These are phyloP conservation scores for Salix purpurea DNA, from an alignment of 345 rosid species.

Conservation along the genomic window DNA sequence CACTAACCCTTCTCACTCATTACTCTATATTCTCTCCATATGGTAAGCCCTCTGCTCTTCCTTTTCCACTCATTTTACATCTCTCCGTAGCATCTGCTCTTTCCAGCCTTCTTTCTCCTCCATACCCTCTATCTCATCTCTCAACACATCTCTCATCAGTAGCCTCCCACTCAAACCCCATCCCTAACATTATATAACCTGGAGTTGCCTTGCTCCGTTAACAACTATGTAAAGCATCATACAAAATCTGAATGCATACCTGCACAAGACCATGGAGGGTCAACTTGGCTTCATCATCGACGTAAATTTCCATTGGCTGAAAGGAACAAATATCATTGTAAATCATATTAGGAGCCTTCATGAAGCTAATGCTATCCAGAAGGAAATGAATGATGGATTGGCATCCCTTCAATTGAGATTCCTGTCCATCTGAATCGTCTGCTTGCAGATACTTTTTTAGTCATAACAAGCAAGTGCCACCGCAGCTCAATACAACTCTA, in stretches of 20 bases:
- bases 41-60: background rate
- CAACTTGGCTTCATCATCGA: constrained; percentile 95
- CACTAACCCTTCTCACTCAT: too few species aligned
- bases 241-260: constrained; percentile 35
- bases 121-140: background rate
- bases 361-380: constrained; percentile 60
- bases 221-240: background rate
- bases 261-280: constrained; percentile 99
- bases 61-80: background rate
- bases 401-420: constrained; percentile 44
- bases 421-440: constrained; percentile 45
- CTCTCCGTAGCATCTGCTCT: background rate
- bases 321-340: constrained; percentile 75
- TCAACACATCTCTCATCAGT: background rate
- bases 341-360: constrained; percentile 68
- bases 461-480: constrained; percentile 27
- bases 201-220: background rate
- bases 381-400: constrained; percentile 55
- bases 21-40: background rate
- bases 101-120: background rate
- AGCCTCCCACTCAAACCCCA: background rate
- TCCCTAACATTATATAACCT: background rate
- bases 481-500: constrained; percentile 21
- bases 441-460: constrained; percentile 30
- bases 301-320: constrained; percentile 99